Conservation (phyloP, 345 rosid species). For the Eucalyptus tenuipes region DNA sequence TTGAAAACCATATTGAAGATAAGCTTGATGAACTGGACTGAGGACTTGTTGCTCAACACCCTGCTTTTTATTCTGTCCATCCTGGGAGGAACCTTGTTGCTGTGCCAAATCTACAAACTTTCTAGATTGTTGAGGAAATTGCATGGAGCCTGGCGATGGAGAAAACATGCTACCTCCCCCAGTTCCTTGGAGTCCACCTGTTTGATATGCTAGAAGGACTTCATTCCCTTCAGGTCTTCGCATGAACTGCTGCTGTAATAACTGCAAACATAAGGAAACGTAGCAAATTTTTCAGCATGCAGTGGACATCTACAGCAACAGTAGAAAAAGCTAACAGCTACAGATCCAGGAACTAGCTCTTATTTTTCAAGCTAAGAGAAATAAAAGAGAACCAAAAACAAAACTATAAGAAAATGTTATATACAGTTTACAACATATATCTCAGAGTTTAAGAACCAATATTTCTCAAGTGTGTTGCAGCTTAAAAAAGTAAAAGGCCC, state of each 20-base stretch:
- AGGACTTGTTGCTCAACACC: conserved; percentile 48
- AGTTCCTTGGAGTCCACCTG: conserved; percentile 58
- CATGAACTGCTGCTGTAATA: conserved; percentile 50
- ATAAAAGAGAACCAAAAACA: not conserved
- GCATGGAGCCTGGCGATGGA: conserved; percentile 63
- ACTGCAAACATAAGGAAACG: conserved; percentile 16
- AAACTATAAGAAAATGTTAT: not conserved
- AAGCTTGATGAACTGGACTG: conserved; percentile 81
- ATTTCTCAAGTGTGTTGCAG: not conserved
- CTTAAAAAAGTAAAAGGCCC: not conserved
- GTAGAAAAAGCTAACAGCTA: not conserved
- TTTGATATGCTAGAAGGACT: conserved; percentile 63
- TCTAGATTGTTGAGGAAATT: conserved; percentile 71
- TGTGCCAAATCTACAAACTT: conserved; percentile 68
- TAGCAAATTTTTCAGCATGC: not conserved
- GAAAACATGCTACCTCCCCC: conserved; percentile 56
- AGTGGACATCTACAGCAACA: not conserved
- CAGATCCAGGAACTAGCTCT: not conserved
- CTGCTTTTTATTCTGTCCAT: conserved; percentile 50
- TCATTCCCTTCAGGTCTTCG: conserved; percentile 76
- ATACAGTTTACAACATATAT: not conserved
- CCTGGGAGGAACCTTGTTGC: conserved; percentile 63
- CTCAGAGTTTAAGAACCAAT: not conserved
- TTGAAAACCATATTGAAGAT: conserved; percentile 66
- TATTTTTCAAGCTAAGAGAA: not conserved